These are phyloP conservation scores for Candida nanaspora DNA, from an alignment of 805 yeast genomes.

Conservation along the genomic window DNA sequence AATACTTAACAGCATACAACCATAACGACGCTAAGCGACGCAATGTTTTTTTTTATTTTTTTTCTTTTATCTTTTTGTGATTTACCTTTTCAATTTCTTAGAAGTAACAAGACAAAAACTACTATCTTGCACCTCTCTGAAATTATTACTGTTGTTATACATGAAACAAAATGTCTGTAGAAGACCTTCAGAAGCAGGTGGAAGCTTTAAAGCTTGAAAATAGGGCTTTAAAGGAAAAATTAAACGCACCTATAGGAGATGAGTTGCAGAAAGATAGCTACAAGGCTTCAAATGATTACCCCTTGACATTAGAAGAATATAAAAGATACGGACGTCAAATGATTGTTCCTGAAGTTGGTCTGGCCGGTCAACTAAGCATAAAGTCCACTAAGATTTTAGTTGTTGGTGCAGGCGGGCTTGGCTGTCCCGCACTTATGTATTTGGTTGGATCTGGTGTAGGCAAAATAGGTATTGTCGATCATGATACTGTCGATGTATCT, in stretches of 20 bases:
- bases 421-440: conserved; percentile 85
- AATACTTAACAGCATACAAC: too few species aligned
- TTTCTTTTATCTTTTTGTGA: too few species aligned
- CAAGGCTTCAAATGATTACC: conserved; percentile 2
- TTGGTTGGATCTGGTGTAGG: conserved; percentile 88
- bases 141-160: too few species aligned
- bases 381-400: conserved; percentile 59
- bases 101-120: too few species aligned
- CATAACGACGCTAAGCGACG: too few species aligned
- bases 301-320: conserved; percentile 56
- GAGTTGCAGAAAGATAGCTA: conserved; percentile 5
- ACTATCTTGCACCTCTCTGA: too few species aligned
- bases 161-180: conserved; percentile 2
- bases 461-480: conserved; percentile 76
- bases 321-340: conserved; percentile 88
- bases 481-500: conserved; percentile 75
- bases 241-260: conserved; percentile 5
- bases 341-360: conserved; percentile 78
- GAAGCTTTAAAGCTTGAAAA: conserved; percentile 17
- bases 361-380: conserved; percentile 49
- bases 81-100: too few species aligned
- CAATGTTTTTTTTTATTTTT: too few species aligned
- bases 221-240: neutral
- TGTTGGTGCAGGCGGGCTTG: conserved; percentile 95
- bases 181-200: conserved; percentile 17